Conservation (phyloP, 2,329 filamentous ascomycete genomes). For the Pyricularia sp. region DNA sequence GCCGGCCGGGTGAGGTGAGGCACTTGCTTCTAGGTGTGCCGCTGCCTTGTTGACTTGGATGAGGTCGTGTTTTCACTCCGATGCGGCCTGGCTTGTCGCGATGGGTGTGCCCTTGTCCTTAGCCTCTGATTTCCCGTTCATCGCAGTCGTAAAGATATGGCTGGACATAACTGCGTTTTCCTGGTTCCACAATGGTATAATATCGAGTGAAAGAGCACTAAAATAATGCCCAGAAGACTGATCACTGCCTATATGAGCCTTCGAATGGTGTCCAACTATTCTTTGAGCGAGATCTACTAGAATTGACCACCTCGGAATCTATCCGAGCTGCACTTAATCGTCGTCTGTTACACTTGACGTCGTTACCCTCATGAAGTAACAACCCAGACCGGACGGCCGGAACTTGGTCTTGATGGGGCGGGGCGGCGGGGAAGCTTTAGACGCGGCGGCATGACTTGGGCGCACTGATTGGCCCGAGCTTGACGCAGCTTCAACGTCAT, state of each 20-base stretch:
- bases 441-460: not conserved
- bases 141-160: no score
- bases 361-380: not conserved
- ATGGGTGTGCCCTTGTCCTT: not conserved
- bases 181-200: not conserved
- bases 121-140: no score
- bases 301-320: not conserved
- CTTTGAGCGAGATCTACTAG: not conserved
- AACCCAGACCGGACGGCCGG: not conserved
- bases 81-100: not conserved
- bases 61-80: not conserved
- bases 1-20: not conserved
- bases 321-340: not conserved
- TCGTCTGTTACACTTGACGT: not conserved
- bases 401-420: not conserved
- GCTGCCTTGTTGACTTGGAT: not conserved
- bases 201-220: not conserved
- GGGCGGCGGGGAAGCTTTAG: not conserved
- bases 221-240: no score
- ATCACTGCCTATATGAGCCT: not conserved
- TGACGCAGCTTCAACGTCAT: constrained; percentile 5
- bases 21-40: not conserved
- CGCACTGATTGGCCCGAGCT: constrained; percentile 2
- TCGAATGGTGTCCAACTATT: not conserved
- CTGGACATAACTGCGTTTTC: not conserved